Conservation (phyloP, 2,329 filamentous ascomycete genomes). For the Drechslerella dactyloides region DNA sequence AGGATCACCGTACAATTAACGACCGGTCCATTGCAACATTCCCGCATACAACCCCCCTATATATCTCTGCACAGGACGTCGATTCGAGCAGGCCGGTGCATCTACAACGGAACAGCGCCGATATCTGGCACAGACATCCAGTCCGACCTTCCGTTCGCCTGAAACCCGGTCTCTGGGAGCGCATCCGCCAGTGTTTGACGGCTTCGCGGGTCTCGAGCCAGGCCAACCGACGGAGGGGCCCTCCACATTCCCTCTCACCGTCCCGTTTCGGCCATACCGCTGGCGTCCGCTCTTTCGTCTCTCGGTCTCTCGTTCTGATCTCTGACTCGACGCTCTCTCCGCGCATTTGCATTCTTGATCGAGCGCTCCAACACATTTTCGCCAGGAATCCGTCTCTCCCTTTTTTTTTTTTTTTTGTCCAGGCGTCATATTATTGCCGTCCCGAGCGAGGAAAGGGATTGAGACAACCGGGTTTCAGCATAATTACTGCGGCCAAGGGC, state of each 20-base stretch:
- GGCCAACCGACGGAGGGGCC: background rate
- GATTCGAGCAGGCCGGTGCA: no score
- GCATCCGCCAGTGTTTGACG: constrained; percentile 1
- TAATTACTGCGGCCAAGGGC: constrained; percentile 12
- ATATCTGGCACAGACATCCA: background rate
- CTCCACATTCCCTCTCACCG: constrained; percentile 14
- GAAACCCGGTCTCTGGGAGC: constrained; percentile 16
- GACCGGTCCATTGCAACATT: background rate
- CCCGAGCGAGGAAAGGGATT: constrained; percentile 20
- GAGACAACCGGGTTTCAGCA: constrained; percentile 50
- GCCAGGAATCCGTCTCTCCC: constrained; percentile 17
- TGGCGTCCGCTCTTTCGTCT: constrained; percentile 45
- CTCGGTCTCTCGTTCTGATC: constrained; percentile 35
- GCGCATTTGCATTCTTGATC: constrained; percentile 38
- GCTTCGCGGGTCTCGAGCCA: background rate
- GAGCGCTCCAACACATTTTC: constrained; percentile 50
- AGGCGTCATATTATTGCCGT: constrained; percentile 9
- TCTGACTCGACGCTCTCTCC: constrained; percentile 21
- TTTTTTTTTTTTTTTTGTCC: constrained; percentile 18
- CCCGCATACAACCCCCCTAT: background rate
- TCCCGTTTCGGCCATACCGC: constrained; percentile 27
- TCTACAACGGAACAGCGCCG: background rate
- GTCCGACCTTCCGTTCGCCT: constrained; percentile 11
- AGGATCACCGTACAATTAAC: background rate
- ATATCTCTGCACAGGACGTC: background rate